Base-by-base conservation (phyloP, 805 yeast species). In the Cyberlindnera galapagoensis region DNA sequence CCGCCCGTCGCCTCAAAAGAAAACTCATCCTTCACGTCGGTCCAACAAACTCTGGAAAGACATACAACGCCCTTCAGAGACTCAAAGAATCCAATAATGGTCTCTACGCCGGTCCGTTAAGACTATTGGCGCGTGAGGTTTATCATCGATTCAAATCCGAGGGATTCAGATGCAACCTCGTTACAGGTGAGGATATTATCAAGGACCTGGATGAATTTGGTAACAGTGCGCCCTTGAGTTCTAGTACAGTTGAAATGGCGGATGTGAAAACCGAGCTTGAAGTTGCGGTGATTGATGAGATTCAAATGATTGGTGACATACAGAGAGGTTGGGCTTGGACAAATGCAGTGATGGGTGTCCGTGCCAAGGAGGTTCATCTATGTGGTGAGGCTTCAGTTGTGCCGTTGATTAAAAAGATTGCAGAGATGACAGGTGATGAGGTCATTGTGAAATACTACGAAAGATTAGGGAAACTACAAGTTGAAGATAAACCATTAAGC, bases 41-140 rank as follows among this genome's bases (percentile, higher is more conserved):
- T 0, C 98, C 99, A 2, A 92, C 99, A 0, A 92, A 92, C 54
- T 79, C 92, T 44, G 99, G 99, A 9, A 92, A 92, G 50, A 92
- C 97, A 0, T 83, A 84, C 51, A 70, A 73, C 29, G 95, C 97
- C 0, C 60, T 92, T 28, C 67, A 80, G 46, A 67, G 75, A 34
- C 64, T 92, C 30, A 76, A 76, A 44, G 48, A 56, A 14, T 76
- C 86, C 11, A 65, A 74, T 20, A 68, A 76, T 13, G 98, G 98
- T 0, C 83, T 81, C 44, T 92, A 80, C 57, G 97, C 97, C 0
- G 97, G 97, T 1, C 99, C 99, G 0, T 61, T 92, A 28, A 66
- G 99, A 39, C 64, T 92, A 35, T 63, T 92, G 32, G 98, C 97
- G 0, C 65, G 97, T 39, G 99, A 92, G 53, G 76, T 92, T 4